Base-by-base conservation (phyloP, 495 filamentous ascomycete genomes). In the Baudoinia panamericana region DNA sequence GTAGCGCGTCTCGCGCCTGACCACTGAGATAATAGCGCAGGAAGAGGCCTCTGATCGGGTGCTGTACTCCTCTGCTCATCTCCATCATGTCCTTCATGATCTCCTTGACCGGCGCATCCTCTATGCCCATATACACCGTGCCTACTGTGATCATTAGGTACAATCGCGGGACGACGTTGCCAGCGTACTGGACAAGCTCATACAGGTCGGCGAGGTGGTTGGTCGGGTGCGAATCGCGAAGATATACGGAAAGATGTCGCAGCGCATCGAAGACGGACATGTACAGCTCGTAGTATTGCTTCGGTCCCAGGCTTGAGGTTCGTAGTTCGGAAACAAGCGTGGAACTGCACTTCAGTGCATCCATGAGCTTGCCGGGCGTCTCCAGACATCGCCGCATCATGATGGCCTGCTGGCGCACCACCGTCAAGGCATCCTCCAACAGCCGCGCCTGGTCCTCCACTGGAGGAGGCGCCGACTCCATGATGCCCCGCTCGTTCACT, bases 51-150 rank as follows among this genome's bases (percentile, higher is more conserved):
- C 90, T 80, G 34, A 94, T 83, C 2, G 90, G 90, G 56, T 97
- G 92, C 55, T 97, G 90, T 21, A 97, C 84, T 33, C 90, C 90
- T 46, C 90, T 74, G 61, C 84, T 94, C 90, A 97, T 97, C 64
- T 97, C 90, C 90, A 97, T 97, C 90, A 97, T 97, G 57, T 97
- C 90, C 62, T 97, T 97, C 90, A 97, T 97, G 41, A 97, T 86
- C 65, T 97, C 90, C 64, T 97, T 97, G 47, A 97, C 88, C 3
- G 90, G 90, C 31, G 90, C 92, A 73, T 94, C 90, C 57, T 90
- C 82, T 51, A 97, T 88, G 8, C 83, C 78, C 90, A 97, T 97
- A 64, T 97, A 97, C 23, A 94, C 90, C 3, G 90, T 97, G 24
- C 90, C 90, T 17, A 97, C 90, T 0, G 90, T 96, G 53, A 97